Base-by-base conservation (phyloP, 202 grass and related monocot genomes). In the Thinopyrum obtusiflorum region DNA sequence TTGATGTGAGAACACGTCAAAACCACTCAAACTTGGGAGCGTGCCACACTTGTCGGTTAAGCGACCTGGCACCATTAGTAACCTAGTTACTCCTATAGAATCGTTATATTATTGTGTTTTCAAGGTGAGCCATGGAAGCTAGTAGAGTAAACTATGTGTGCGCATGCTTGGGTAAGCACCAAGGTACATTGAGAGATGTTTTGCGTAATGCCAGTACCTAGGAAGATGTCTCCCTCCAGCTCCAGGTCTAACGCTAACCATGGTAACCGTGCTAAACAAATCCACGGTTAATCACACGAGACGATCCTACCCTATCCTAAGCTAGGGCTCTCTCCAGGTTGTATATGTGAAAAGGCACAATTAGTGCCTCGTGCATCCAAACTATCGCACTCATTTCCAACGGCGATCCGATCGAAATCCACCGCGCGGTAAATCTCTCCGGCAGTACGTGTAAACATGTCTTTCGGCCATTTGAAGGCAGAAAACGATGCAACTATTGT, bases 131-230 rank as follows among this genome's bases (percentile, higher is more conserved):
- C 39, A 64, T 81, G 40, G 13, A 74, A 76, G 40, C 71, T 73
- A 24, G 35, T 49, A 24, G 26, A 10, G 37, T 53, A 85, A 78
- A 82, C 9, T 3, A 53, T 55, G 18, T 11, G 18, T 10, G 27
- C 39, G 49, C 18, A 27, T 61, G 77, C 59, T 42, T 87, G 76
- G 85, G 77, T 78, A 65, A 57, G 77, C 85, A 35, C 69, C 14
- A 90, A 70, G 81, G 81, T 18, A 84, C 89, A 77, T 84, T 10
- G 89, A 87, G 81, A 87, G 85, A 87, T 90, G 85, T 81, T 90
- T 84, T 78, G 63, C 77, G 26, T 46, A 5, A 60, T 29, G 51
- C 21, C 31, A 67, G 59, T 90, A 85, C 81, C 89, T 65, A 91
- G 76, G 85, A 69, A 87, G 89, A 85, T 87, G 89, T 91, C 89